Evolutionary conservation across 768 basidiomycete species (phyloP), one percentile per base, ranked within the genome.

Genomic region (Lyophyllum semitale): DNA sequence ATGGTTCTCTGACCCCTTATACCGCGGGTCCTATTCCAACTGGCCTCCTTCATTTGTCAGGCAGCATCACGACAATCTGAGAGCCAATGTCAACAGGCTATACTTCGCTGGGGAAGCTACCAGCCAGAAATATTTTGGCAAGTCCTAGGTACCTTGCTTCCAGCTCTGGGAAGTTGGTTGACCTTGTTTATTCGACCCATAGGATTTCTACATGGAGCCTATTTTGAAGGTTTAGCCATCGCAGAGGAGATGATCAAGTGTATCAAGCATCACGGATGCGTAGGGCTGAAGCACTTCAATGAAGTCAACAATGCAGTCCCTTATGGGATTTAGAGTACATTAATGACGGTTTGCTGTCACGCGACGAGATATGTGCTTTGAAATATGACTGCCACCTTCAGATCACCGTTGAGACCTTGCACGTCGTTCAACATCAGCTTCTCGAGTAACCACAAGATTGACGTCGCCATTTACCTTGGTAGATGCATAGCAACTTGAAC

Each of bases 91-190:
- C 17, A 70, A 70, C 4, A 71, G 75, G 8, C 71, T 88, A 17
- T 87, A 81, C 76, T 88, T 87, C 58, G 79, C 84, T 0, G 85
- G 85, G 3, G 85, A 88, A 64, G 84, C 79, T 8, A 85, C 80
- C 11, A 85, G 79, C 52, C 66, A 74, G 46, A 74, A 80, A 57
- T 82, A 83, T 69, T 87, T 77, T 58, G 85, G 85, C 83, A 43
- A 35, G 79, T 58, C n/a, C 13, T 25, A 37, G 6, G 26, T 32
- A 15, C 27, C 13, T 27, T 45, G 12, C 11, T 6, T 13, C 35
- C 22, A 27, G 20, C 3, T 38, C 22, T 22, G 46, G 37, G 29
- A 15, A 15, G 32, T 26, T 35, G 26, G 25, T 12, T 49, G 9
- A 40, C 32, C 27, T 11, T n/a, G 33, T 27, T 41, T 8, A 30